Conservation (phyloP, 2,329 filamentous ascomycete species). For the Phyllosticta citrichinensis region DNA sequence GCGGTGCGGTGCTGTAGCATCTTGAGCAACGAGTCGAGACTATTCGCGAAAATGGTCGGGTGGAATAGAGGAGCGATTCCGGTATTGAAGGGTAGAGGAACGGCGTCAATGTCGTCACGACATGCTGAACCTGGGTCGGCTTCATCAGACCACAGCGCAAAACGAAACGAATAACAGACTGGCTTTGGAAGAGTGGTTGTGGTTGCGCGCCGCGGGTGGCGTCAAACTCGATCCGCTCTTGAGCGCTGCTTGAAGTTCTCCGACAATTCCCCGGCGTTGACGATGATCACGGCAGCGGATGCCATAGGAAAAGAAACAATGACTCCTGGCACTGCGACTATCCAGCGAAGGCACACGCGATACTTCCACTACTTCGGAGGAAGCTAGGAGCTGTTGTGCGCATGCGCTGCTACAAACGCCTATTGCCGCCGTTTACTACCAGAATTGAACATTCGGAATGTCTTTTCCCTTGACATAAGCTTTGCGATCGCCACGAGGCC, state of each 20-base stretch:
- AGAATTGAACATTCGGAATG: too few relatives aligned
- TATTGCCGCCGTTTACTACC: too few relatives aligned
- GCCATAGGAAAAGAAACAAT: too few relatives aligned
- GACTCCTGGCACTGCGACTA: background rate
- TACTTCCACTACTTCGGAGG: too few relatives aligned
- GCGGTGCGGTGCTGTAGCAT: conserved; percentile 19
- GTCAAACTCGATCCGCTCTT: background rate
- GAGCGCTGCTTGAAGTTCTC: background rate
- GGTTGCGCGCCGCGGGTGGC: background rate
- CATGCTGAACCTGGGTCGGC: conserved; percentile 4
- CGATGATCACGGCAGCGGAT: too few relatives aligned
- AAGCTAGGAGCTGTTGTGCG: too few relatives aligned
- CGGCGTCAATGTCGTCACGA: conserved; percentile 27
- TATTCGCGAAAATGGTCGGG: background rate
- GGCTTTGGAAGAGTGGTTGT: background rate
- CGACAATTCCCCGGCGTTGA: too few relatives aligned
- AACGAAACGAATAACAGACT: background rate
- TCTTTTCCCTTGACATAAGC: too few relatives aligned
- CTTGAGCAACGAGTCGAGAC: conserved; percentile 16
- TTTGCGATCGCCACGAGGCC: too few relatives aligned
- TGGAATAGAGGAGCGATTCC: conserved; percentile 14
- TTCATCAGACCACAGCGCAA: conserved; percentile 1
- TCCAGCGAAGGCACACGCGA: too few relatives aligned
- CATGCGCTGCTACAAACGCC: too few relatives aligned
- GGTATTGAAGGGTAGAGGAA: conserved; percentile 37